A percentile compares a stretch with the other conserved stretches of the same genome.
phyloP scores from a whole-genome alignment of 177 flowering plant genomes.

The Tripterygium wilfordii region DNA sequence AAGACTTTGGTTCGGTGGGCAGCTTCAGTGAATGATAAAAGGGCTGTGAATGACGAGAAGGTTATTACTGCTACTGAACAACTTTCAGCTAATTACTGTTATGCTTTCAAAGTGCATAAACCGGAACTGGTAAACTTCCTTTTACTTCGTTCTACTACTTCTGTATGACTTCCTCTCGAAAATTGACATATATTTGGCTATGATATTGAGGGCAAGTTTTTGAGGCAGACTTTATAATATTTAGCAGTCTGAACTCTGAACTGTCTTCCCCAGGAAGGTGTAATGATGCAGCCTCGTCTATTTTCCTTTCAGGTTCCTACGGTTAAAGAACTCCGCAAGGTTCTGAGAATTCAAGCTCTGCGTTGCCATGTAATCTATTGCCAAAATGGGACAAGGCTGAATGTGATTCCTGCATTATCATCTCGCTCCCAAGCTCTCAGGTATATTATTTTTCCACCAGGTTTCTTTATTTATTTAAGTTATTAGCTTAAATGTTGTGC shows the following conservation, averaged over 20 bases:
- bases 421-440: slow-evolving; percentile 89
- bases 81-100: slow-evolving; percentile 66
- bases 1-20: slow-evolving; percentile 89
- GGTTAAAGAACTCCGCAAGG: slow-evolving; percentile 73
- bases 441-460: slow-evolving; percentile 15
- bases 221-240: too few relatives aligned
- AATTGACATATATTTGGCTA: not conserved
- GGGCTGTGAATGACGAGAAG: slow-evolving; percentile 45
- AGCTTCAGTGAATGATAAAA: slow-evolving; percentile 49
- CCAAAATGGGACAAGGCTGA: slow-evolving; percentile 61
- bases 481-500: too few relatives aligned
- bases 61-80: slow-evolving; percentile 53
- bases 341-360: slow-evolving; percentile 83
- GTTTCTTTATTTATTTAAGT: too few relatives aligned
- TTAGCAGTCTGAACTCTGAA: too few relatives aligned
- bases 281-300: not conserved
- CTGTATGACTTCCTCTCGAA: not conserved
- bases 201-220: too few relatives aligned
- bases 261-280: too few relatives aligned
- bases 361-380: slow-evolving; percentile 82
- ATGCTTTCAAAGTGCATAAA: slow-evolving; percentile 62
- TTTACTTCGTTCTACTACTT: not conserved
- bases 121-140: slow-evolving; percentile 50
- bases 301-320: slow-evolving; percentile 54
- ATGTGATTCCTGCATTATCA: slow-evolving; percentile 84